Evolutionary conservation across 805 yeast genomes (phyloP), one percentile per base, ranked within the genome.

Genomic region (Hanseniaspora mollemarum): DNA sequence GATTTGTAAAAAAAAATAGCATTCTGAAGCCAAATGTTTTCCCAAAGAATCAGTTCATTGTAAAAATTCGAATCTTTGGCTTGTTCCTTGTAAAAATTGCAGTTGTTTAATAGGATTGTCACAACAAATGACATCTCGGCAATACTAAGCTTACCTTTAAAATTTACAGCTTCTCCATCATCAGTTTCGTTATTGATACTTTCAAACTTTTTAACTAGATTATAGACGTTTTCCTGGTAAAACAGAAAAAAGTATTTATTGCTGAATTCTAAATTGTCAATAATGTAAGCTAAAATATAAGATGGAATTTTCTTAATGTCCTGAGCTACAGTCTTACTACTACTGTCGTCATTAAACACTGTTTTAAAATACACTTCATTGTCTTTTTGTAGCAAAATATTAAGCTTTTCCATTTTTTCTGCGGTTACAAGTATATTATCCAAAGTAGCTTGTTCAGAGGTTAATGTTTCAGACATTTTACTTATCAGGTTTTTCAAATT

Each of bases 1-100:
- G 28, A 24, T 37, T 51, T 46, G 19, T 51, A 44, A 39, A 44
- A 45, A 8, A 13, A 19, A 10, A 45, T 22, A 7, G 29, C 36
- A 40, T 44, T 24, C 13, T 36, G 22, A 4, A 51, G 18, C 6
- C 33, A 35, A 6, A 41, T 40, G 13, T 35, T 40, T 29, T 51
- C 53, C 38, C 32, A 33, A 18, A 39, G 22, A 3, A 25, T 32
- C 15, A 51, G 8, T 3, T 51, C 54, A 15, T 51, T 38, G 18
- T 32, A 28, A 19, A 31, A 29, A 13, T 21, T 15, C 9, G 31
- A 31, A 13, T 26, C n/a, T 28, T 22, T 21, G 7, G 32, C 32
- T 6, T 31, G 22, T 16, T 48, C 38, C 12, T 40, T 48, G 24
- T 48, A 33, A 9, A 32, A 26, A 16, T 26, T 48, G 16, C 43